These are phyloP conservation scores for Tilletiaria anomala DNA, from an alignment of 1,284 basidiomycete genomes.

Conservation along the genomic window DNA sequence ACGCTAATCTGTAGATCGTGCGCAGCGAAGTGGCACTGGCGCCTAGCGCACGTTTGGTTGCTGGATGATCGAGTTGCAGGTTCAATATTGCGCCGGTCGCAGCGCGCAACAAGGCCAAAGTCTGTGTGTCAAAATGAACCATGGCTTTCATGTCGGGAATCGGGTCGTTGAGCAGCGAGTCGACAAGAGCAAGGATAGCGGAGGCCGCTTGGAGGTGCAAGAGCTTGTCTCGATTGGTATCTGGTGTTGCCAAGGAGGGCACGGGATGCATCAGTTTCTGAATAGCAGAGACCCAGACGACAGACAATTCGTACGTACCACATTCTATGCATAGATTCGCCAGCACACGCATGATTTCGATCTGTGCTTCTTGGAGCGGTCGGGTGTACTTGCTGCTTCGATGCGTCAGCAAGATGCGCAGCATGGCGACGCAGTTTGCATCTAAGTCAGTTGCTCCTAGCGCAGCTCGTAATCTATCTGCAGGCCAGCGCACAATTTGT, in stretches of 20 bases:
- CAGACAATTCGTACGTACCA: not conserved
- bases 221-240: not conserved
- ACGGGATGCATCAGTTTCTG: not conserved
- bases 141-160: not conserved
- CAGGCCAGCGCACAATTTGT: too few relatives aligned
- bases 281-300: not conserved
- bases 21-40: conserved; percentile 44
- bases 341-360: conserved; percentile 18
- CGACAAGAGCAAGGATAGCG: not conserved
- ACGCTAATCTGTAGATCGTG: not conserved
- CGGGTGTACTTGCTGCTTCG: not conserved
- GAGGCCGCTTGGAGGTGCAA: not conserved
- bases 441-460: not conserved
- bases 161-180: not conserved
- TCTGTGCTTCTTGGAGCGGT: conserved; percentile 10
- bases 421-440: not conserved
- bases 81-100: conserved; percentile 67
- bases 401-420: not conserved
- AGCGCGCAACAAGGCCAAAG: conserved; percentile 57
- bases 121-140: not conserved
- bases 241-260: not conserved
- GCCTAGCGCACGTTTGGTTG: conserved; percentile 50
- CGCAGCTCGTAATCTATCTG: not conserved
- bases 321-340: conserved; percentile 31
- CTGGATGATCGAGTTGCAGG: conserved; percentile 55